Evolutionary conservation across 192 early-diverging fungal genomes (phyloP), one percentile per base, ranked within the genome.

Genomic region (Mortierella hygrophila): DNA sequence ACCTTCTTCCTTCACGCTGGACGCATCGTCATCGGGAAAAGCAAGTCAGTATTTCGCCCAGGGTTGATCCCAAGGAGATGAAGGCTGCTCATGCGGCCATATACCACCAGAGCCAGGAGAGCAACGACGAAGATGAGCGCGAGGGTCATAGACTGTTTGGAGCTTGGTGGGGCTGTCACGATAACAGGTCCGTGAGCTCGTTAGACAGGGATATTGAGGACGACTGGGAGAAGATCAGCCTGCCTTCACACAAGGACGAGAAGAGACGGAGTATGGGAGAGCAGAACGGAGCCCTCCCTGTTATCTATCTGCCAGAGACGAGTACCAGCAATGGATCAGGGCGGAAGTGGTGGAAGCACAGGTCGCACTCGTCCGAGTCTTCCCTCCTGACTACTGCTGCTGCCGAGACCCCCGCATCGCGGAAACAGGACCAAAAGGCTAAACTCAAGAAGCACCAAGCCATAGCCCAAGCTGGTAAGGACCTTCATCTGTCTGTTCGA

Each of bases 391-490:
- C 55, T 57, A 29, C n/a, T n/a, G 35, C 42, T 2, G 26, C 38
- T 35, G 26, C 47, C 15, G 42, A 52, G 37, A 42, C 72, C 5
- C 38, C 40, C 46, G n/a, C 21, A 32, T 42, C 16, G 5, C 52
- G 26, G 9, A 23, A 35, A 4, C 42, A 78, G 15, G 76, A 83
- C 68, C 82, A 72, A 7, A 77, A 70, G 60, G 70, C 71, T 3
- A 60, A 72, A 3, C 40, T 72, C 16, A 76, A 78, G 47, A 71
- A 63, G 8, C 82, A 71, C 37, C 82, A 83, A 20, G 82, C 82
- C 32, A 74, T 83, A 68, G 82, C 82, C 42, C 76, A 77, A 16
- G 82, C 82, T 41, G 82, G 82, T 83, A 78, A 65, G 69, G 23
- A 69, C 3, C 60, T 32, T 10, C 29, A 15, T 29, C 3, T 65